These are phyloP conservation scores for Elaeis guineensis DNA, from an alignment of 176 grass and related monocot species.

Conservation along the genomic window DNA sequence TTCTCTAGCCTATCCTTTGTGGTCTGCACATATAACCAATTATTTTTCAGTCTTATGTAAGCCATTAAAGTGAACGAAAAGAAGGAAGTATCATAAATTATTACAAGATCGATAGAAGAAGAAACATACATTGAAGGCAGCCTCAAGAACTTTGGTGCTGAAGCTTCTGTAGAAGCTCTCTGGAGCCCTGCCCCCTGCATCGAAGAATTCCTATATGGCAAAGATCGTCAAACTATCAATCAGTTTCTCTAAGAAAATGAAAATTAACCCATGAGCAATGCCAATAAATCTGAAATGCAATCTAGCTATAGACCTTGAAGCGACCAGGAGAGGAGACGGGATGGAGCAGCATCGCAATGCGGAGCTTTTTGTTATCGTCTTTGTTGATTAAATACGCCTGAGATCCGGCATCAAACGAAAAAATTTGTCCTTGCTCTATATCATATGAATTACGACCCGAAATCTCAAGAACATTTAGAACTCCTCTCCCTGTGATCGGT, in stretches of 20 bases:
- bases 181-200: constrained; percentile 27
- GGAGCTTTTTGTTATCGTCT: constrained; percentile 24
- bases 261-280: not conserved
- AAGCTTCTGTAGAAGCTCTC: constrained; percentile 52
- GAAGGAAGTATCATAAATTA: not conserved
- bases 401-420: too few species aligned
- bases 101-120: not conserved
- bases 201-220: constrained; percentile 42
- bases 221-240: not conserved
- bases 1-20: constrained; percentile 37
- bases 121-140: constrained; percentile 49
- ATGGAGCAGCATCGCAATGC: constrained; percentile 46
- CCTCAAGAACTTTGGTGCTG: constrained; percentile 25
- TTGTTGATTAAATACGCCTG: constrained; percentile 28
- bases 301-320: constrained; percentile 32
- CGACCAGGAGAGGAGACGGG: constrained; percentile 38
- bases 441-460: too few species aligned
- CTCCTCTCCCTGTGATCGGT: too few species aligned
- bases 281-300: not conserved
- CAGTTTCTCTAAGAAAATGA: not conserved
- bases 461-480: too few species aligned
- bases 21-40: constrained; percentile 4
- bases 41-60: not conserved
- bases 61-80: not conserved
- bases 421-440: too few species aligned